Base-by-base conservation (phyloP, 1,284 basidiomycete species). In the Puccinia horiana region DNA sequence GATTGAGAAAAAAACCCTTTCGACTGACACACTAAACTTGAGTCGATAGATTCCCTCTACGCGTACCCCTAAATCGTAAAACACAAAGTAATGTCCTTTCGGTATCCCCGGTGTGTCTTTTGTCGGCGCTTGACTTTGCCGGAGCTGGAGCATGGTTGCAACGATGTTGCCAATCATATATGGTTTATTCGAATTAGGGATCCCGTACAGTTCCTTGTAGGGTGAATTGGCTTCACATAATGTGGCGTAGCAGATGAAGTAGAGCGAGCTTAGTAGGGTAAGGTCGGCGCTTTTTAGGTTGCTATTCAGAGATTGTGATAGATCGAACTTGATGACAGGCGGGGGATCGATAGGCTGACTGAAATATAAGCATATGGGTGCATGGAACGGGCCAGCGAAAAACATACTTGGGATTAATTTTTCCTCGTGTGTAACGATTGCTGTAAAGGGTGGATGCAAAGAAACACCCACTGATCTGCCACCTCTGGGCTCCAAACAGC, bases 311-410 rank as follows among this genome's bases (percentile, higher is more conserved):
- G 90, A 91, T 87, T 94, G 93, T 84, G 94, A 90, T 81, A 98
- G 93, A 77, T 93, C 92, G 9, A 98, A 91, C 87, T 96, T 94
- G n/a, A 98, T 92, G 87, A 98, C 96, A 18, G 96, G 96, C 0
- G 95, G 94, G 0, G 96, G 96, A 89, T 98, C 95, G 86, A 98
- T 94, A 2, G 96, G 95, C 42, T 95, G 90, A 54, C 95, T 98
- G 81, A 79, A 70, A 54, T 65, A 42, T 61, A n/a, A 61, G 4
- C 16, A 32, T 35, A 61, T 61, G 2, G 26, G 35, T 23, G 58
- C 20, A 47, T 35, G 56, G 67, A 54, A 42, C 52, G 67, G 69
- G 52, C 61, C 52, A n/a, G 52, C 61, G 18, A 16, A 42, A 9
- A 70, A 76, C 54, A 44, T 72, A 37, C 8, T 26, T 32, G 44